Base-by-base conservation (phyloP, 805 yeast species). In the Scheffersomyces stipitis region DNA sequence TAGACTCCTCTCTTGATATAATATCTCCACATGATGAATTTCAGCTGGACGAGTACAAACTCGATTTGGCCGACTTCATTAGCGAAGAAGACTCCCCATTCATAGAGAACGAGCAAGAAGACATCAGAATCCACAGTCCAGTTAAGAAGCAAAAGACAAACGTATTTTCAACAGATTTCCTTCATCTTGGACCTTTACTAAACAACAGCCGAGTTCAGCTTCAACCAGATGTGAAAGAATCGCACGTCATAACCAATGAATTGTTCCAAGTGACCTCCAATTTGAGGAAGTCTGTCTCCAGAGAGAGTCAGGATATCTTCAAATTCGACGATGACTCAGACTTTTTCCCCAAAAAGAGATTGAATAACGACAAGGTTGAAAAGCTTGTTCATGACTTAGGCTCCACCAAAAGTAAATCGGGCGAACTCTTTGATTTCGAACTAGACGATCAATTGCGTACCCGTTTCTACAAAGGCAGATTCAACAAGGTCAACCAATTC, bases 341-440 rank as follows among this genome's bases (percentile, higher is more conserved):
- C 26, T 39, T 51, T 20, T 41, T 48, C 20, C 33, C 36, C 18
- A 50, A 47, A 8, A 46, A 49, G 28, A 34, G 55, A 38, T 48
- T 66, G 20, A 54, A 56, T 29, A 64, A 65, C 36, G 53, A 59
- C 42, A 69, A 69, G 40, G 56, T 69, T 27, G 65, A 61, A 23
- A 65, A 64, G 37, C 53, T 71, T 44, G 54, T 69, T 16, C 42
- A 49, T 27, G 53, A 62, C 35, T 50, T 71, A 36, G 59, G 58
- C 17, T 58, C 60, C 6, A 49, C 65, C 26, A 57, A 53, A 20
- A 51, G 52, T 4, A 16, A 26, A 12, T 24, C 18, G 31, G 38
- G 43, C 20, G 52, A 49, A 40, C 50, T 28, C 32, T 34, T 38
- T 8, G 60, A 55, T 18, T 60, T 43, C 35, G 67, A 60, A 33